Conservation (phyloP, 306 rosid genomes). For the Abrus pulchellus region DNA sequence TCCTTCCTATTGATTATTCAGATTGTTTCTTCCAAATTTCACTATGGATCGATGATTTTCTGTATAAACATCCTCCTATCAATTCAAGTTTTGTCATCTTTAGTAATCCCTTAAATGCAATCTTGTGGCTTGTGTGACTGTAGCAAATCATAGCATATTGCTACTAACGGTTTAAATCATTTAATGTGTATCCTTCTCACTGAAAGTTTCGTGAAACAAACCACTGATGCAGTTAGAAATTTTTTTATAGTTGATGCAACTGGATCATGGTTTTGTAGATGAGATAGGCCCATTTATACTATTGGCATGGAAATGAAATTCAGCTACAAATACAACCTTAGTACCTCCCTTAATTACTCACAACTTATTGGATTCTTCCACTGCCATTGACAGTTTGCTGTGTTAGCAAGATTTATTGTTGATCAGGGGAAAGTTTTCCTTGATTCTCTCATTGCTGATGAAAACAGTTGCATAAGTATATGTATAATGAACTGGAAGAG, state of each 20-base stretch:
- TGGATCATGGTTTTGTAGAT: conserved; percentile 9
- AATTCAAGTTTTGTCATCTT: conserved; percentile 19
- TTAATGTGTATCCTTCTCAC: conserved; percentile 5
- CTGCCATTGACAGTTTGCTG: not conserved
- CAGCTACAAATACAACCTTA: conserved; percentile 18
- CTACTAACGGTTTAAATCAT: not conserved
- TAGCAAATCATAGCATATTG: not conserved
- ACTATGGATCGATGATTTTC: not conserved
- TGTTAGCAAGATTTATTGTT: conserved; percentile 28
- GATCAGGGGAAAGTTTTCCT: conserved; percentile 2
- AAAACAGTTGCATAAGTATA: not conserved
- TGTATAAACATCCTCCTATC: conserved; percentile 8
- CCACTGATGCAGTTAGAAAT: not conserved
- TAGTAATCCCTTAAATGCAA: conserved; percentile 30
- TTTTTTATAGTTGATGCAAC: conserved; percentile 4
- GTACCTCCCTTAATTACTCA: not conserved
- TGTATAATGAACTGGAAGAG: not conserved
- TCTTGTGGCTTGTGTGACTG: not conserved
- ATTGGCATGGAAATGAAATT: conserved; percentile 14
- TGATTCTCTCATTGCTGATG: not conserved
- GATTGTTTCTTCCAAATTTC: not conserved
- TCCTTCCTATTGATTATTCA: not conserved
- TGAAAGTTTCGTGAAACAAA: not conserved
- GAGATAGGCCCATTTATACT: not conserved
- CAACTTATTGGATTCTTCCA: conserved; percentile 30